Evolutionary conservation across 352 stramenopile species (phyloP), one percentile per base, ranked within the genome.

Genomic region (Pythium plurisporium): DNA sequence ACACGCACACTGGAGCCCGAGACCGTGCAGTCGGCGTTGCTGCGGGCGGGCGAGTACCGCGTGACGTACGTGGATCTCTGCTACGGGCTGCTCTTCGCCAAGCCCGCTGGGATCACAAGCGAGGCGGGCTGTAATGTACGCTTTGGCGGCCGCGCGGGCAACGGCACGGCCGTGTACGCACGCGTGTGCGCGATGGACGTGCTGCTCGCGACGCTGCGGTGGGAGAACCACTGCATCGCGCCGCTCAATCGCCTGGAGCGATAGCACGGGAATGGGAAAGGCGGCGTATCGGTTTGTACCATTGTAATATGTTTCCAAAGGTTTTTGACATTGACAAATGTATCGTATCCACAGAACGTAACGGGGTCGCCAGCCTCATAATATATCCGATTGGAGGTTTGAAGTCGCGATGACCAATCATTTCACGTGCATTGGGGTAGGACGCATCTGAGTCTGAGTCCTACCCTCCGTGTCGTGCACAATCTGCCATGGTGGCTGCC

Each of bases 171-270:
- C 30, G 33, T 65, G 17, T 69, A 69, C 45, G 43, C 55, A 0
- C 17, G 61, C 19, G 40, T 64, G 10, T 59, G 48, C 27, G 62
- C 55, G 30, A 64, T 69, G 62, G 62, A 69, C 44, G 62, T 69
- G 25, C 46, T 69, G 37, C 44, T 69, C 42, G 62, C 62, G 25
- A 64, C 57, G 29, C 44, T 69, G 49, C 48, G 55, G 22, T 64
- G 62, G 62, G 62, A 64, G 34, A 69, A 64, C 62, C 37, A 64
- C 45, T 69, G 62, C 51, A 58, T 69, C 26, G 55, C 54, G 22
- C 62, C 62, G 14, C 40, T 69, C 31, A 68, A 68, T 47, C 54
- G 61, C 4, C 48, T 49, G 17, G 42, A 12, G 4, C 42, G 22
- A 23, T 34, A 49, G 26, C 19, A 15, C 3, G 9, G 7, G 5